Base-by-base conservation (phyloP, 2,329 filamentous ascomycete species). In the Fusarium verticillioides region DNA sequence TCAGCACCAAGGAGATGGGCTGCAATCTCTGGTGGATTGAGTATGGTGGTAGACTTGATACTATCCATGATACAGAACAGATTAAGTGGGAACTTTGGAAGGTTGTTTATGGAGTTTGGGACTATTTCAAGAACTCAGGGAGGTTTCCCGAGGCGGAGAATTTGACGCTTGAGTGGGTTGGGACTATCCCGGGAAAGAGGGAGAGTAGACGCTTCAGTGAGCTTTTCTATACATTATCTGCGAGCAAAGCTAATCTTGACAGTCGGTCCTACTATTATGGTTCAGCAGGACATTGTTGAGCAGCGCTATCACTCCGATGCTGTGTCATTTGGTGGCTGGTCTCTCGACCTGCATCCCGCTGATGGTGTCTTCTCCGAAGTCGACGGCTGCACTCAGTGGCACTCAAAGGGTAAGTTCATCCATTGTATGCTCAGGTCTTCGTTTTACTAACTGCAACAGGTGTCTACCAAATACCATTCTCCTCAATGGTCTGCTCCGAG, bases 21-120 rank as follows among this genome's bases (percentile, higher is more conserved):
- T 68, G 63, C 1, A 68, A 68, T 10, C 66, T 68, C 6, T 68
- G 66, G 64, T 68, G 66, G 66, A 68, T 68, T 11, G 66, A 68
- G 23, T 68, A 68, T 13, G 66, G 63, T 3, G 66, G 66, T 2
- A 63, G 66, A 34, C 66, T 68, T 40, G 66, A 68, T 34, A 68
- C 66, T 2, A 68, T 68, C 1, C 66, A 68, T 4, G 66, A 68
- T 13, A 69, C 66, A 1, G 66, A 68, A 23, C 30, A 68, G 30
- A 68, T 68, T 3, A 68, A 68, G 9, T 68, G 64, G 66, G 66
- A 68, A 21, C 32, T 68, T 4, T 68, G 66, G 66, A 68, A 63
- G 8, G 66, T 68, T 15, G 64, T 68, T 5, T 68, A 68, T 13
- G 66, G 64, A 13, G 66, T 68, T 9, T 68, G 66, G 66, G 63